Percentiles rank a stretch among this genome's conserved stretches.
phyloP scores from a whole-genome alignment of 2,329 filamentous ascomycete genomes.

The Fusarium xyrophilum region DNA sequence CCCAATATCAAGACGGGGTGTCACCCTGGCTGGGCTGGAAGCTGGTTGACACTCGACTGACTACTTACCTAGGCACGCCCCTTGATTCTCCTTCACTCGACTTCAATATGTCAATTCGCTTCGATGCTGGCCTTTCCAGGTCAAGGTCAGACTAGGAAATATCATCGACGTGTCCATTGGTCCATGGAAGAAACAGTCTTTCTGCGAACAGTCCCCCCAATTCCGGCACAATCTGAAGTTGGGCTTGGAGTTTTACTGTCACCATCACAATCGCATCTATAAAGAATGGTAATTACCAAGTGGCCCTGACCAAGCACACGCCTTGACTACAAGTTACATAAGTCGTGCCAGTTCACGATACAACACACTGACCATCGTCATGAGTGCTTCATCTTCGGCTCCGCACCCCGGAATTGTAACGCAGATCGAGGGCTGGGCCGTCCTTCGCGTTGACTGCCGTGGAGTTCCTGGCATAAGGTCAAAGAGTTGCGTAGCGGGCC shows the following conservation, averaged over 20 bases:
- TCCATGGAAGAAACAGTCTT: not conserved
- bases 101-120: not conserved
- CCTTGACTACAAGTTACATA: constrained; percentile 2
- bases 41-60: constrained; percentile 18
- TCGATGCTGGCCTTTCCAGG: not conserved
- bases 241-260: not conserved
- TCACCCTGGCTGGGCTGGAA: constrained; percentile 9
- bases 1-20: constrained; percentile 26
- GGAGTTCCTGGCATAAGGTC: not conserved
- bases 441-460: not conserved
- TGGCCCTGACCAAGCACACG: constrained; percentile 11
- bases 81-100: constrained; percentile 2
- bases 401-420: constrained; percentile 21
- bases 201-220: not conserved
- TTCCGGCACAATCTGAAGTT: not conserved
- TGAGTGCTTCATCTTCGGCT: constrained; percentile 23
- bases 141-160: not conserved
- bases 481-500: not conserved
- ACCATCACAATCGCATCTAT: not conserved
- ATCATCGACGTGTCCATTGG: not conserved
- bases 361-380: constrained; percentile 1
- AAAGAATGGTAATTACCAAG: not conserved
- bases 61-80: constrained; percentile 8
- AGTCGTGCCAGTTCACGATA: constrained; percentile 10
- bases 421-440: constrained; percentile 6